Base-by-base conservation (phyloP, 768 basidiomycete genomes). In the Tricholomella constricta region DNA sequence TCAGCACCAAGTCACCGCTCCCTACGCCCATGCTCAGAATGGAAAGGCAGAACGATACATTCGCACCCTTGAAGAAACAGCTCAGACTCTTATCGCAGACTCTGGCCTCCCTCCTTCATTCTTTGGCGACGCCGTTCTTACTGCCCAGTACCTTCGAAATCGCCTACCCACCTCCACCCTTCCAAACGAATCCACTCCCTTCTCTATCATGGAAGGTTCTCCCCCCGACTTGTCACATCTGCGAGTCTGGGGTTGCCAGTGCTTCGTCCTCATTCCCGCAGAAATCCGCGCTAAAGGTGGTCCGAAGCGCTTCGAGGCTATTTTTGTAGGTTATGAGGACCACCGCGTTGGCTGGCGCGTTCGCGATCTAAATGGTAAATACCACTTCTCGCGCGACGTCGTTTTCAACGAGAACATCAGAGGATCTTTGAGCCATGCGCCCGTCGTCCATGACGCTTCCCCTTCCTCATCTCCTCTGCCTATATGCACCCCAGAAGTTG, bases 1-100 rank as follows among this genome's bases (percentile, higher is more conserved):
- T n/a, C n/a, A n/a, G n/a, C n/a, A n/a, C n/a, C n/a, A n/a, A n/a
- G n/a, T n/a, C n/a, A n/a, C n/a, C n/a, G 62, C 54, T 0, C 66
- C 70, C 0, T 69, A 71, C 55, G 61, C 66, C 0, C 68, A 71
- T 41, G 57, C 62, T 4, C 68, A 71, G 56, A 71, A 71, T 53
- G 63, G 70, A 0, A 66, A 65, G 27, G 62, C 55, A 2, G 67
- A 73, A 37, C 51, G 63, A 0, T 66, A 62, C 34, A 65, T 72
- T 11, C 47, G 61, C 0, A 69, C 64, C 0, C 51, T 71, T 2
- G 56, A 66, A 27, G 66, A 65, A 10, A 46, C 54, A 4, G 58
- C 57, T 3, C 58, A 59, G 14, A 44, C 63, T 10, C 45, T 59
- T 0, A 60, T 63, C 4, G 58, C 56, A n/a, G n/a, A n/a, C n/a